Conservation (phyloP, 495 filamentous ascomycete species). For the Annulohypoxylon nitens region DNA sequence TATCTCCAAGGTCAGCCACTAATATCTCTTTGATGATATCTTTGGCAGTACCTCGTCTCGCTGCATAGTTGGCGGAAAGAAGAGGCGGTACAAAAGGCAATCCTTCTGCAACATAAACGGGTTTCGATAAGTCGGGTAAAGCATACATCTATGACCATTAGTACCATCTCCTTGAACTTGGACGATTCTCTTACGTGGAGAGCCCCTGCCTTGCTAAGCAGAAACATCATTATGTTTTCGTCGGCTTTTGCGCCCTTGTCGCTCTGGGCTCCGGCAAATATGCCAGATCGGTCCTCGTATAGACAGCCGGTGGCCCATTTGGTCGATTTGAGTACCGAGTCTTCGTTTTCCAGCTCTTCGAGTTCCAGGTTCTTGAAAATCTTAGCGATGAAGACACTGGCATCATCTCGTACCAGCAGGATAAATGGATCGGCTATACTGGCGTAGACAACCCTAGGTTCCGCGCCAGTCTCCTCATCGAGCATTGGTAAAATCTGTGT, state of each 20-base stretch:
- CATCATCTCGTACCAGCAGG: slow-evolving; percentile 86
- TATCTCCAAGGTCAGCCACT: slow-evolving; percentile 86
- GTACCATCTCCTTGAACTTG: slow-evolving; percentile 19
- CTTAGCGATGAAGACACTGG: slow-evolving; percentile 78
- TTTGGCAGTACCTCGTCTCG: slow-evolving; percentile 74
- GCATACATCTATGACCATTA: slow-evolving; percentile 68
- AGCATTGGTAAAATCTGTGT: slow-evolving; percentile 89
- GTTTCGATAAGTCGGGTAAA: slow-evolving; percentile 70
- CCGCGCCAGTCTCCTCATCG: slow-evolving; percentile 85
- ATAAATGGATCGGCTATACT: slow-evolving; percentile 91
- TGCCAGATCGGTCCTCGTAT: slow-evolving; percentile 73
- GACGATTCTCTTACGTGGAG: slow-evolving; percentile 72
- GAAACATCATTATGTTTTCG: slow-evolving; percentile 74
- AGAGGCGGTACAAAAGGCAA: slow-evolving; percentile 83
- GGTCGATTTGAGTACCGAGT: slow-evolving; percentile 63
- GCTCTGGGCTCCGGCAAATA: slow-evolving; percentile 62
- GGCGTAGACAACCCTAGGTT: slow-evolving; percentile 80
- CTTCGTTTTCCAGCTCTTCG: slow-evolving; percentile 78
- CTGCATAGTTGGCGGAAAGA: slow-evolving; percentile 75
- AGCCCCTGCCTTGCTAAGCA: slow-evolving; percentile 76
- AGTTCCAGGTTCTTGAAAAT: slow-evolving; percentile 85
- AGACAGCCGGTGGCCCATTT: slow-evolving; percentile 87
- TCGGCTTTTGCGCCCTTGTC: slow-evolving; percentile 59
- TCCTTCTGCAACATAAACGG: slow-evolving; percentile 74
- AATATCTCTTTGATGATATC: slow-evolving; percentile 82